Percentiles rank a stretch among this genome's conserved stretches.
These are phyloP conservation scores for Pestalotiopsis sp. DNA, from an alignment of 2,329 filamentous ascomycete genomes.

Conservation along the genomic window DNA sequence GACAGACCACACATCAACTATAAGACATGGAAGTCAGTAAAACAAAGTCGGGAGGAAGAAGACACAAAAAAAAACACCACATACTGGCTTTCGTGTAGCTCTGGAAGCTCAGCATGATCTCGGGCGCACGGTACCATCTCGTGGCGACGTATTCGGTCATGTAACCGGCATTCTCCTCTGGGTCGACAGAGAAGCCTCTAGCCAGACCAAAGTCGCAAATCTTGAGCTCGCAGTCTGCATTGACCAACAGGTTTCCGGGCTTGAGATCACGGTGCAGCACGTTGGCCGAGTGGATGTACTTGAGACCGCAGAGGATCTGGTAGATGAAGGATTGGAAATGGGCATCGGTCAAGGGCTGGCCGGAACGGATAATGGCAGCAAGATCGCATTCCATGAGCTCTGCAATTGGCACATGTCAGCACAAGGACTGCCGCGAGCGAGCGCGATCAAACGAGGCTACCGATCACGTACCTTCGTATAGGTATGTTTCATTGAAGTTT, in stretches of 20 bases:
- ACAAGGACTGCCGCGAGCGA: constrained; percentile 16
- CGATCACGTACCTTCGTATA: constrained; percentile 78
- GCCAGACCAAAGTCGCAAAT: constrained; percentile 98
- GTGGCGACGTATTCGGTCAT: constrained; percentile 99
- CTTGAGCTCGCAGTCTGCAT: constrained; percentile 98
- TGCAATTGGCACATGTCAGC: constrained; percentile 36
- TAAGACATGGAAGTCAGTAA: neutral
- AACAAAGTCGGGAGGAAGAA: too few relatives aligned
- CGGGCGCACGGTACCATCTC: constrained; percentile 90
- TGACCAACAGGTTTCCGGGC: constrained; percentile 94
- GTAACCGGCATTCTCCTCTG: constrained; percentile 98
- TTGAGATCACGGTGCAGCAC: constrained; percentile 97
- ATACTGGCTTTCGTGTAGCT: constrained; percentile 99
- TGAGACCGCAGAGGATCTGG: constrained; percentile 97
- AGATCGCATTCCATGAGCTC: constrained; percentile 99
- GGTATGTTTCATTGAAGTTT: constrained; percentile 98
- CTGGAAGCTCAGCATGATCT: constrained; percentile 99
- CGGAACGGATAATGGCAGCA: constrained; percentile 95
- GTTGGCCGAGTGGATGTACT: constrained; percentile 99
- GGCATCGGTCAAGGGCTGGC: constrained; percentile 94
- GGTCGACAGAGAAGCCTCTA: constrained; percentile 94
- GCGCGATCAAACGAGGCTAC: neutral
- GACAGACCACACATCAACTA: constrained; percentile 99
- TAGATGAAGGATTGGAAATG: constrained; percentile 99
- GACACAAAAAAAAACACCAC: constrained; percentile 43